A percentile compares a stretch with the other conserved stretches of the same genome.
Evolutionary conservation across 257 asterid genomes (phyloP).

Genomic region (Eustoma russellianum): DNA sequence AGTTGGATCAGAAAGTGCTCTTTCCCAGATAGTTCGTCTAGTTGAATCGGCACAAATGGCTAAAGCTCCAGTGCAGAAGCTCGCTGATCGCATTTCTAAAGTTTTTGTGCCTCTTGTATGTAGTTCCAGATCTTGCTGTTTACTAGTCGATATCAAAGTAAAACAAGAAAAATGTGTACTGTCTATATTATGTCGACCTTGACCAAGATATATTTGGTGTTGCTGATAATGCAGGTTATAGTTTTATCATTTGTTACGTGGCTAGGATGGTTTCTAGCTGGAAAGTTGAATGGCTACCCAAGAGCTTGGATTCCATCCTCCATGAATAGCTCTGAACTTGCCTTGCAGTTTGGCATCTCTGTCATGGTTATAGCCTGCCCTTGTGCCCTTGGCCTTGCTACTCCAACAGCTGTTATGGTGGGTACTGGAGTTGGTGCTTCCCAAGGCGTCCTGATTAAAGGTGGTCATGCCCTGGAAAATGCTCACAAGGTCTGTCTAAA

Average conservation of each 20-base stretch:
- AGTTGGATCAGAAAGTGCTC: slow-evolving; percentile 68
- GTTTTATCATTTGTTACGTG: slow-evolving; percentile 45
- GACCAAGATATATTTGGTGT: background rate
- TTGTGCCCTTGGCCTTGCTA: slow-evolving; percentile 84
- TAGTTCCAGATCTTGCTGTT: background rate
- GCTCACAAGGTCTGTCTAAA: slow-evolving; percentile 58
- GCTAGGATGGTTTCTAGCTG: slow-evolving; percentile 67
- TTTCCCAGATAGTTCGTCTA: slow-evolving; percentile 49
- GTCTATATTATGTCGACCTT: background rate
- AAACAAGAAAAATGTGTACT: background rate
- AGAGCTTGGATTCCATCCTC: slow-evolving; percentile 61
- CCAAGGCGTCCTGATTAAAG: slow-evolving; percentile 80
- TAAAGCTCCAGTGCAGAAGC: slow-evolving; percentile 53
- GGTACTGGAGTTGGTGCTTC: slow-evolving; percentile 82
- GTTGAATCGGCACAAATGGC: slow-evolving; percentile 60
- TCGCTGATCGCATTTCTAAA: slow-evolving; percentile 42
- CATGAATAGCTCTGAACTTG: slow-evolving; percentile 74
- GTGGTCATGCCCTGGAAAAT: slow-evolving; percentile 78
- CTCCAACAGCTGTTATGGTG: slow-evolving; percentile 92
- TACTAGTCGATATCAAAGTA: background rate
- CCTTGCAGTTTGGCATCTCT: slow-evolving; percentile 81
- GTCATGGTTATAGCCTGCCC: slow-evolving; percentile 96
- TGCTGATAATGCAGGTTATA: slow-evolving; percentile 35
- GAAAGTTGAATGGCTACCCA: slow-evolving; percentile 49
- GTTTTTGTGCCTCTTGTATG: slow-evolving; percentile 42